phyloP scores from a whole-genome alignment of 2,329 filamentous ascomycete genomes.

The Pestalotiopsis sp. region DNA sequence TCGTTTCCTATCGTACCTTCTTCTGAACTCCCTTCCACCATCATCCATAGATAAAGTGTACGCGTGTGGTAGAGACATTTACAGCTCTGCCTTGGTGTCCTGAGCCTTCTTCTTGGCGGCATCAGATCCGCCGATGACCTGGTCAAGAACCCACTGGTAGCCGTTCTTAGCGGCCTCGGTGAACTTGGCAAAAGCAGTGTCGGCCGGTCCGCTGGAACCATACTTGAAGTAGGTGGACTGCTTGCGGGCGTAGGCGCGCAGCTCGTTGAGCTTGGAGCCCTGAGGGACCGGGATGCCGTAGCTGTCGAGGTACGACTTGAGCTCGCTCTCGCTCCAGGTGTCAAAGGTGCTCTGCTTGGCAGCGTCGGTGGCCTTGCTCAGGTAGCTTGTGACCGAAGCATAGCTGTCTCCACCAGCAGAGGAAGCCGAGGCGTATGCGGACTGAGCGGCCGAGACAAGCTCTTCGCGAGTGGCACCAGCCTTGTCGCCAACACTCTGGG shows the following conservation, averaged over 20 bases:
- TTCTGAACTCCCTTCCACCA: not conserved
- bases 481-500: conserved; percentile 61
- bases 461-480: conserved; percentile 71
- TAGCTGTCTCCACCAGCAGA: conserved; percentile 56
- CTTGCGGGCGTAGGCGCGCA: conserved; percentile 70
- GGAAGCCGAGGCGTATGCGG: conserved; percentile 60
- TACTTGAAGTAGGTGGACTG: conserved; percentile 77
- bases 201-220: conserved; percentile 66
- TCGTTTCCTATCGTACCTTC: conserved; percentile 4
- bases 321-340: conserved; percentile 70
- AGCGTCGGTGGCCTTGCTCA: conserved; percentile 63
- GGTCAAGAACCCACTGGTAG: conserved; percentile 52
- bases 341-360: conserved; percentile 70
- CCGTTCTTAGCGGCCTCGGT: conserved; percentile 46
- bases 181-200: conserved; percentile 66
- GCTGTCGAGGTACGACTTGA: conserved; percentile 78
- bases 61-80: conserved; percentile 19
- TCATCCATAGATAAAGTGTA: not conserved
- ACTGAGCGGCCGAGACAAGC: conserved; percentile 64
- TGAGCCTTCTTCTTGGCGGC: conserved; percentile 49
- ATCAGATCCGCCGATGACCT: conserved; percentile 49
- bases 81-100: conserved; percentile 50
- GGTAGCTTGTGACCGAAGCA: conserved; percentile 71
- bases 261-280: conserved; percentile 66
- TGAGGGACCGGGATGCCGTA: conserved; percentile 71